Conservation (phyloP, 2,329 filamentous ascomycete species). For the Colletotrichum sp. region DNA sequence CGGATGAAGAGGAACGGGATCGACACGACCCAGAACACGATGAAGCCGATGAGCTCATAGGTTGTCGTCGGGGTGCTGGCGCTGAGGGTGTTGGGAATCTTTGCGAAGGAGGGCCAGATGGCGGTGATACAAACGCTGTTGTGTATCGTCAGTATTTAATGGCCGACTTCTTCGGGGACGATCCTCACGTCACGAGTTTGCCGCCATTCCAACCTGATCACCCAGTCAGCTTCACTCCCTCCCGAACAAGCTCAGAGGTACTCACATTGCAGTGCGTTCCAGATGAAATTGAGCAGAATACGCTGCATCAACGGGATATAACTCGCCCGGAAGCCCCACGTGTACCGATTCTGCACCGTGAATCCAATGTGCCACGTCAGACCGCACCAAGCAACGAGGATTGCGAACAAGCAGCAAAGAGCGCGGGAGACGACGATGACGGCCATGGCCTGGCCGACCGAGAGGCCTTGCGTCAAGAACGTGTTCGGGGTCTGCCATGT, state of each 20-base stretch:
- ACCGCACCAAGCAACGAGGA: conserved; percentile 51
- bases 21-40: conserved; percentile 58
- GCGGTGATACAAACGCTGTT: conserved; percentile 43
- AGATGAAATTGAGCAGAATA: conserved; percentile 54
- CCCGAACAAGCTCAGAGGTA: fast-evolving
- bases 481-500: conserved; percentile 54
- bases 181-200: background rate
- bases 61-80: conserved; percentile 38
- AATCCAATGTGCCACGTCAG: conserved; percentile 56
- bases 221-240: background rate
- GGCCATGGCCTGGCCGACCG: conserved; percentile 50
- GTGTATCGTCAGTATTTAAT: background rate
- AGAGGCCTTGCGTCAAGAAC: conserved; percentile 51
- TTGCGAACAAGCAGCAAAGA: conserved; percentile 46
- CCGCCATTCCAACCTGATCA: background rate
- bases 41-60: conserved; percentile 51
- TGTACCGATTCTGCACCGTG: conserved; percentile 53
- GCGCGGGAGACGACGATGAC: conserved; percentile 49
- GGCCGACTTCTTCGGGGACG: no score
- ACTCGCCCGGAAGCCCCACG: conserved; percentile 52
- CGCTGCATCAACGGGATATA: conserved; percentile 54
- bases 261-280: conserved; percentile 21
- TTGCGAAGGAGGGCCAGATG: conserved; percentile 48
- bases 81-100: conserved; percentile 48
- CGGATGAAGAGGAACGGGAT: conserved; percentile 50